Evolutionary conservation across 768 basidiomycete genomes (phyloP), one percentile per base, ranked within the genome.

Genomic region (Pleurotus citrinopileatus): DNA sequence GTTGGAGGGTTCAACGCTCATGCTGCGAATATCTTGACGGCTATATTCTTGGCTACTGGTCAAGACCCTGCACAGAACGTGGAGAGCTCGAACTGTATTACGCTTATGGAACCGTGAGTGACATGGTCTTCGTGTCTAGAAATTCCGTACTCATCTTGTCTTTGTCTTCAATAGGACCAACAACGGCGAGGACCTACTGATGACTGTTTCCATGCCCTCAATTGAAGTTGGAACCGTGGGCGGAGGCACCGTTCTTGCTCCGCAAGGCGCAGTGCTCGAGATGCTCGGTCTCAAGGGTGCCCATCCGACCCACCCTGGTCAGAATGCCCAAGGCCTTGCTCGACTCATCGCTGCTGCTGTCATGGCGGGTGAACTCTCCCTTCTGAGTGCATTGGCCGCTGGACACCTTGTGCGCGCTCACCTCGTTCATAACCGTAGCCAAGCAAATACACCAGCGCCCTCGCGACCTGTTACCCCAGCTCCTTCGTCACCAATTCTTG

Each of bases 31-130:
- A 98, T 98, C 63, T 73, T 98, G 59, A 98, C 97, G 25, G 95
- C 97, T 3, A 75, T 98, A 53, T 99, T 87, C 75, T 74, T 99
- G 59, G 97, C 97, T 13, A 96, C 94, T 34, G 97, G 97, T 15
- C 97, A 99, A 71, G 97, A 99, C 65, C 97, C 97, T 2, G 97
- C 97, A 5, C 97, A 99, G 77, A 98, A 98, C 68, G 96, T 99
- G 23, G 97, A 96, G 75, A 95, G 92, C 55, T 96, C 94, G 34
- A 95, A 93, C 67, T 99, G 97, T 70, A 96, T 99, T 77, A 99
- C 97, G 1, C 74, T 98, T 43, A 98, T 99, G 96, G 97, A 99
- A 70, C 86, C 94, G 89, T 97, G 68, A 70, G 92, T 90, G 3
- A 60, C 53, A 42, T 55, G 28, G 42, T 40, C 48, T 59, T 52